Evolutionary conservation across 768 basidiomycete species (phyloP), one percentile per base, ranked within the genome.

Genomic region (Pisolithus marmoratus): DNA sequence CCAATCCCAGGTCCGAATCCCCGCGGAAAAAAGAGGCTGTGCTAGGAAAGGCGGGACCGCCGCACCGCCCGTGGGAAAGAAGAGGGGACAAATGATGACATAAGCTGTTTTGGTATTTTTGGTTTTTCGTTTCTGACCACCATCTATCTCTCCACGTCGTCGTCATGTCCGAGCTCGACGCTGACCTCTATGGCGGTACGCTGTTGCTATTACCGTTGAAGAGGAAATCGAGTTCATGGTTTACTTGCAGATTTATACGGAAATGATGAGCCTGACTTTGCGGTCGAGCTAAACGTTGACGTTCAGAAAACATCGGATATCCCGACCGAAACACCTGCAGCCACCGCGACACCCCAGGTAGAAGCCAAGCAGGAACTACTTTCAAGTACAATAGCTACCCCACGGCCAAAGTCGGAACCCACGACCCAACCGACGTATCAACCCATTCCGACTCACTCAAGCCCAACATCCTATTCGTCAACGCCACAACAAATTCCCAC

Each of bases 101-200:
- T 67, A 69, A 67, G 56, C 36, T 44, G 31, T 48, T 34, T 34
- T 34, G 11, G 23, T 15, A 27, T 36, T 52, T 23, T 36, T 36
- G 41, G 48, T 59, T 67, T 65, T 68, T 58, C 61, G 38, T 66
- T 58, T 57, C 34, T 66, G 54, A 70, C 66, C 65, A 72, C 65
- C 56, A 67, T 58, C 40, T 53, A 67, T 58, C 40, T 53, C 50
- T 14, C 58, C 54, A 70, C 69, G 60, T 44, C 31, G 40, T 50
- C 48, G 47, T 38, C 50, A 87, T 87, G 87, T 83, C 85, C 56
- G 87, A 89, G 73, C 84, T 89, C 68, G 88, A 92, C 68, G 87
- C 87, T 71, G 91, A 93, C 68, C 79, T 93, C 49, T 94, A 94
- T 63, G 89, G 90, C 62, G 91, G 91, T 89, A 65, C 51, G 83